A percentile compares a stretch with the other conserved stretches of the same genome.
phyloP scores from a whole-genome alignment of 768 basidiomycete species.

The Thelephora aurantiotincta region DNA sequence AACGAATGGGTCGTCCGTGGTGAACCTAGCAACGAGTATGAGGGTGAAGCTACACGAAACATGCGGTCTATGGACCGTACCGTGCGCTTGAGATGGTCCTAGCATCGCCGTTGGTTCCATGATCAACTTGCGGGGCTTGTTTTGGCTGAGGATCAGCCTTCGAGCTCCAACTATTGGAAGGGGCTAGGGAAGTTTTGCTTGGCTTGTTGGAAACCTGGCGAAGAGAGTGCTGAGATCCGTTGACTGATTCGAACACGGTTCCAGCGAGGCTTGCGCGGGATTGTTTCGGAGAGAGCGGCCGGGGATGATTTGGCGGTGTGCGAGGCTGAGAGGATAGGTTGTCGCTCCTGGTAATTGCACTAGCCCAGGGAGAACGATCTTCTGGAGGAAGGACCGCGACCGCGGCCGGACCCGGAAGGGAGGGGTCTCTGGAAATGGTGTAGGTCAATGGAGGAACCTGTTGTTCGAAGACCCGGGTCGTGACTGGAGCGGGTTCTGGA shows the following conservation, averaged over 20 bases:
- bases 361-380: conserved; percentile 12
- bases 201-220: conserved; percentile 8
- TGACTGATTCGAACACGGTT: neutral
- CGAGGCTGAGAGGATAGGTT: neutral
- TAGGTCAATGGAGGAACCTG: neutral
- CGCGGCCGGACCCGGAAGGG: neutral
- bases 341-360: conserved; percentile 7
- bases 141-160: neutral
- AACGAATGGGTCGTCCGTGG: conserved; percentile 15
- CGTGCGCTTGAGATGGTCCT: conserved; percentile 9
- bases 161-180: conserved; percentile 11
- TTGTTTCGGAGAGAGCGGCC: conserved; percentile 5
- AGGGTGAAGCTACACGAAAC: neutral
- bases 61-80: conserved; percentile 3
- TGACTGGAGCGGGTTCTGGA: neutral
- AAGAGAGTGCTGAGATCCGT: conserved; percentile 1
- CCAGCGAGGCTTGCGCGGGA: conserved; percentile 5
- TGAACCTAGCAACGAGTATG: conserved; percentile 6
- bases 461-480: conserved; percentile 1
- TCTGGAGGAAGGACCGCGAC: neutral
- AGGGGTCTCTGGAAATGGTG: conserved; percentile 1
- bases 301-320: neutral
- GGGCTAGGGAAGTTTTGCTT: conserved; percentile 14
- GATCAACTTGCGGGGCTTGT: neutral
- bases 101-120: neutral